Conservation (phyloP, 1,284 basidiomycete genomes). For the Boletus sp. region DNA sequence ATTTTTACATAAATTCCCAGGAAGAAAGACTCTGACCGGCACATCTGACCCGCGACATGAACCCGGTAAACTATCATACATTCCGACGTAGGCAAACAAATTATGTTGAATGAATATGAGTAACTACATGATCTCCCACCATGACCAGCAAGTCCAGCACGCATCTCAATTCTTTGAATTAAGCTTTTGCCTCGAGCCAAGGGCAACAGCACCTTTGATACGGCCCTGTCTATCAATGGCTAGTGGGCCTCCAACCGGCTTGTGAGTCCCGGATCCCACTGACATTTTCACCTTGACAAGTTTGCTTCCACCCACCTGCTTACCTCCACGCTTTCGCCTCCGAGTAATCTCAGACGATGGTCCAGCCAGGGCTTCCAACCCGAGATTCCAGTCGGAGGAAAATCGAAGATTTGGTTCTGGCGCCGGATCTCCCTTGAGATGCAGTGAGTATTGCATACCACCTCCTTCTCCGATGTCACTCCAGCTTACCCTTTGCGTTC, state of each 20-base stretch:
- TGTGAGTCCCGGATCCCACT: neutral
- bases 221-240: slow-evolving; percentile 26
- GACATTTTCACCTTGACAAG: slow-evolving; percentile 28
- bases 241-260: slow-evolving; percentile 10
- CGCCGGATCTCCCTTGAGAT: slow-evolving; percentile 6
- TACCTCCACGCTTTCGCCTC: slow-evolving; percentile 13
- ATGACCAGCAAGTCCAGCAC: slow-evolving; percentile 5
- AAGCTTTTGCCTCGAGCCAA: slow-evolving; percentile 30
- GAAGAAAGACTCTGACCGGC: neutral
- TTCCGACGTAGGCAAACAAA: neutral
- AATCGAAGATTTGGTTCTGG: slow-evolving; percentile 15
- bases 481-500: slow-evolving; percentile 13
- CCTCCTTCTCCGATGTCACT: neutral
- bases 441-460: neutral
- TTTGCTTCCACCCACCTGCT: slow-evolving; percentile 16
- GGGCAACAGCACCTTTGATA: slow-evolving; percentile 21
- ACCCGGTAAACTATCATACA: neutral
- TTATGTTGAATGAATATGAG: slow-evolving; percentile 1
- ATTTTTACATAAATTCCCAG: neutral
- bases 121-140: neutral
- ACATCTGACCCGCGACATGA: neutral
- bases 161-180: slow-evolving; percentile 32
- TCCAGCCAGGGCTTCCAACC: slow-evolving; percentile 7
- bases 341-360: slow-evolving; percentile 7
- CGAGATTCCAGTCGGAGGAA: slow-evolving; percentile 27